phyloP scores from a whole-genome alignment of 208 protist species.

The Wallacemonas collosoma region DNA sequence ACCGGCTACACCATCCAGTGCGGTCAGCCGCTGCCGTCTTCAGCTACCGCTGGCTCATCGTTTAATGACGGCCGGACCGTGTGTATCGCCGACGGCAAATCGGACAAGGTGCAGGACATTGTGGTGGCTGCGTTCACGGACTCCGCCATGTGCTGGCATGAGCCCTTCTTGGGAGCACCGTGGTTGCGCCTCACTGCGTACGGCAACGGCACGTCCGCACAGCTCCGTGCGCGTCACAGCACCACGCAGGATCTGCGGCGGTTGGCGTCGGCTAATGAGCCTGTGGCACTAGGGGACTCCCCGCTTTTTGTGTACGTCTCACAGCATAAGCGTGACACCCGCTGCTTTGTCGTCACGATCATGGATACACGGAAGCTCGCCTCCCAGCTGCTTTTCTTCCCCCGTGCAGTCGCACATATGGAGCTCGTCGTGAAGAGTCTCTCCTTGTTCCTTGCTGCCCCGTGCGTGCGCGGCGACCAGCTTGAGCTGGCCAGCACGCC shows the following conservation, averaged over 20 bases:
- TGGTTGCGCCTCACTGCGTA: constrained; percentile 21
- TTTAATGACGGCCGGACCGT: not conserved
- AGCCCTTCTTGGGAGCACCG: constrained; percentile 2
- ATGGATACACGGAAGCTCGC: constrained; percentile 42
- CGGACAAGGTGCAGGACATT: constrained; percentile 3
- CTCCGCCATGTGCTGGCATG: constrained; percentile 30
- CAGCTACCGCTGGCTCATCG: not conserved
- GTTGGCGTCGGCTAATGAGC: constrained; percentile 19
- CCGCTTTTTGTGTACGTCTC: constrained; percentile 45
- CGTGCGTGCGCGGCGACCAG: constrained; percentile 22
- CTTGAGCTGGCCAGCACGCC: not conserved
- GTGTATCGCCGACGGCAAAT: not conserved
- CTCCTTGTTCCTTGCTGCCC: constrained; percentile 36
- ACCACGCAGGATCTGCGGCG: constrained; percentile 12
- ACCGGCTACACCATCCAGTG: constrained; percentile 38
- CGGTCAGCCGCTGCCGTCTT: constrained; percentile 23
- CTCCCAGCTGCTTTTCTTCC: constrained; percentile 33
- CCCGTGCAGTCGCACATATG: constrained; percentile 33
- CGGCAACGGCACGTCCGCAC: not conserved
- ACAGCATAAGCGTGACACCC: constrained; percentile 21
- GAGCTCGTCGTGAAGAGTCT: constrained; percentile 35
- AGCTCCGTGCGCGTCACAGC: not conserved
- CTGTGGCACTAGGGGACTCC: constrained; percentile 10
- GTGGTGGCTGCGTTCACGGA: constrained; percentile 29
- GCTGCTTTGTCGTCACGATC: constrained; percentile 40